These are phyloP conservation scores for Gossypium trilobum DNA, from an alignment of 441 rosid species.

Conservation along the genomic window DNA sequence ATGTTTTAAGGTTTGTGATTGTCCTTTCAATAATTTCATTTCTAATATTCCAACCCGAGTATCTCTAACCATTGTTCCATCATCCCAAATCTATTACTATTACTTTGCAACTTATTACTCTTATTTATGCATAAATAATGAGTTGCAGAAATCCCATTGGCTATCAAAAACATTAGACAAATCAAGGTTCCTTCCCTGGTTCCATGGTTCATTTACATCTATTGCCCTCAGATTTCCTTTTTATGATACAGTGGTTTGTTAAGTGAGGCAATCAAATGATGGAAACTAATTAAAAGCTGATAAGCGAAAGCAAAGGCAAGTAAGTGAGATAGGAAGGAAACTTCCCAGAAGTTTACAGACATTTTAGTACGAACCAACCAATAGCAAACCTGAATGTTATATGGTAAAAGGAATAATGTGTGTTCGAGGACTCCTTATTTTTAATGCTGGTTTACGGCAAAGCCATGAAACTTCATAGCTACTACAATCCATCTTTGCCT, in stretches of 20 bases:
- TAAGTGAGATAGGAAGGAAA: background rate
- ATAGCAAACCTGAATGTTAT: background rate
- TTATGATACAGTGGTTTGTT: background rate
- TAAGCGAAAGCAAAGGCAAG: background rate
- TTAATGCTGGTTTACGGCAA: background rate
- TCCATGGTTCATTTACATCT: too few species aligned
- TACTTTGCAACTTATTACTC: too few species aligned
- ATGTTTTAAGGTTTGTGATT: background rate
- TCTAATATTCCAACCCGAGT: too few species aligned
- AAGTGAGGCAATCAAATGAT: background rate
- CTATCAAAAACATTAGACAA: too few species aligned
- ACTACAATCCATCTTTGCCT: conserved; percentile 16
- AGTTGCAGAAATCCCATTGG: too few species aligned
- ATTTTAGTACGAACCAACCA: background rate
- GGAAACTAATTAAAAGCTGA: background rate
- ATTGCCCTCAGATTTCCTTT: background rate
- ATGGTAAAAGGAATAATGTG: background rate
- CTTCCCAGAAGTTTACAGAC: conserved; percentile 17
- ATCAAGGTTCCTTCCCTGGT: too few species aligned
- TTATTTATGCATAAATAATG: too few species aligned
- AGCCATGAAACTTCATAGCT: conserved; percentile 33
- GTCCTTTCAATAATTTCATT: too few species aligned
- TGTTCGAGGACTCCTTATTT: background rate
- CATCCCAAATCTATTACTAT: too few species aligned
- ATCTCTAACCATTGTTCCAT: too few species aligned